Evolutionary conservation across 2,329 filamentous ascomycete species (phyloP).

Genomic region (Aspergillus candidus): DNA sequence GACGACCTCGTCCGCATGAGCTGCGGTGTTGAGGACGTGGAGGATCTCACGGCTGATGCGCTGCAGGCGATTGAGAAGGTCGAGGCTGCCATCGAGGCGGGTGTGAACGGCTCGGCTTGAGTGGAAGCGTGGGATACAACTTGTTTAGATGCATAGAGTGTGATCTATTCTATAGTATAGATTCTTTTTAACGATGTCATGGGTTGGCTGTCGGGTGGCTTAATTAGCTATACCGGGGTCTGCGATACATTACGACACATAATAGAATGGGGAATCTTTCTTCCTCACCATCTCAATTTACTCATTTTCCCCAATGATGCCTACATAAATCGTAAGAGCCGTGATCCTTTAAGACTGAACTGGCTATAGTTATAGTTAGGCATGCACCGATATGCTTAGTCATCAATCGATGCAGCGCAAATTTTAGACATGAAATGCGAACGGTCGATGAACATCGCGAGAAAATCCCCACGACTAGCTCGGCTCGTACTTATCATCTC

Average conservation of each 20-base stretch:
- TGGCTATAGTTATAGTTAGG: not conserved
- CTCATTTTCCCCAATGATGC: too few species aligned
- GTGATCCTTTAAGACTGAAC: too few species aligned
- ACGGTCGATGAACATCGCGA: too few species aligned
- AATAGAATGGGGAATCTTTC: too few species aligned
- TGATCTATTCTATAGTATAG: not conserved
- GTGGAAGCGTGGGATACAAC: not conserved
- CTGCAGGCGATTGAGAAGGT: conserved; percentile 76
- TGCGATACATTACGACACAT: too few species aligned
- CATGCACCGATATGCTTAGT: conserved; percentile 12
- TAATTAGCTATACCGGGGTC: too few species aligned
- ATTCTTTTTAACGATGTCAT: conserved; percentile 6
- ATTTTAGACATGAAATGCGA: not conserved
- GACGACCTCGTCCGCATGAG: conserved; percentile 91
- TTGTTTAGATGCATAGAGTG: too few species aligned
- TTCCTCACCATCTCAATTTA: too few species aligned
- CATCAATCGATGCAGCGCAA: conserved; percentile 9
- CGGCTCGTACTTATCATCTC: too few species aligned
- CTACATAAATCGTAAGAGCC: too few species aligned
- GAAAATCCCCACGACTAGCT: too few species aligned
- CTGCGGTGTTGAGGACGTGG: conserved; percentile 87
- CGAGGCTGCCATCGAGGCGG: conserved; percentile 46
- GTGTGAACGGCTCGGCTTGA: conserved; percentile 34
- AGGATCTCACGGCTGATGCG: conserved; percentile 77
- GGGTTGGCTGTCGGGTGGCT: not conserved